Evolutionary conservation across 768 basidiomycete genomes (phyloP), one percentile per base, ranked within the genome.

Genomic region (Podaxis carcinomalis): DNA sequence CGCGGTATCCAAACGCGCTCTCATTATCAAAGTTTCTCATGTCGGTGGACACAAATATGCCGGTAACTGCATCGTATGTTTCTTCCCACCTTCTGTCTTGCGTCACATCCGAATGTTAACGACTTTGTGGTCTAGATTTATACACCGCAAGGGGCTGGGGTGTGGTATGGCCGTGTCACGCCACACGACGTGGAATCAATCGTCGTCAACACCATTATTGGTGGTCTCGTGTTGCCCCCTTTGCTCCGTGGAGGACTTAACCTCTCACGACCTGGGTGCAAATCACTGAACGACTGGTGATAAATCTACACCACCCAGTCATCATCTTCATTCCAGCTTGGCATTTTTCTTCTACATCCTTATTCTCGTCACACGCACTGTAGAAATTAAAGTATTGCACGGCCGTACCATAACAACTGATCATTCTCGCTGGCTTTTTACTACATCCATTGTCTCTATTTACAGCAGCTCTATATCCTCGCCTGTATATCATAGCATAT

Each of bases 151-250:
- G 95, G 95, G 21, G 83, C 90, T 23, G 86, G 87, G 40, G 82
- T 98, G 28, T 98, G 94, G 88, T 98, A 98, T 68, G 96, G 96
- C 21, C 87, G 96, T 25, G 94, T 97, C 5, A 89, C 90, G 25
- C 88, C 95, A 6, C 89, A 93, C 69, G 91, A 96, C 68, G 90
- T 95, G 52, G 87, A 89, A 62, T 83, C 88, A 4, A 87, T 95
- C 58, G 93, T 95, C 51, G 82, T 86, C 65, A 89, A 93, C 66
- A 99, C 96, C 16, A 86, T 99, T 63, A 80, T 95, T 59, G 79
- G 83, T 19, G 96, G 96, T 2, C 82, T 87, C 68, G 82, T 99
- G 55, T 80, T 98, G 14, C 90, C 94, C 0, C 83, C 89, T 13
- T 80, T 98, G 16, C 79, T 98, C 49, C 85, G 96, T 11, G 93